Evolutionary conservation across 225 moss, liverwort and hornwort species (phyloP), one percentile per base, ranked within the genome.

Genomic region (Lunularia cruciata): DNA sequence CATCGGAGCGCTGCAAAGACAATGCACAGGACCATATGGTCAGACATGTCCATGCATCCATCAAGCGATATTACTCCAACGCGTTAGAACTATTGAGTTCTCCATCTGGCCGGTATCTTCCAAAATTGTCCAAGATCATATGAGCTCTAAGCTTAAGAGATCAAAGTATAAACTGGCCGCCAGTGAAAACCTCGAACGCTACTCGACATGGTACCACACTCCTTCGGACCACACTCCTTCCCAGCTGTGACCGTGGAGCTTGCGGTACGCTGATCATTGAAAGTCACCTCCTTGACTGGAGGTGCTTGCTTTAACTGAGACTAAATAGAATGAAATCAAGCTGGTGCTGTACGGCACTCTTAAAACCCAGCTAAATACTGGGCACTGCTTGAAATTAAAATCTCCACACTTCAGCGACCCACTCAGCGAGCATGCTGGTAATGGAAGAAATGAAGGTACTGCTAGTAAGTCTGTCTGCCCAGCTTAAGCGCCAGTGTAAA

Each of bases 1-100:
- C n/a, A 80, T 69, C 75, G 80, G 61, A 80, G 76, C 63, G 80
- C 76, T 80, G 80, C 80, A 79, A 33, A 57, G 56, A 70, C 58
- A 59, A 38, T 60, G 60, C 35, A 60, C 31, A 76, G 54, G 62
- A 65, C 75, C 57, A 65, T 45, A 42, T 32, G 32, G 47, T 45
- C 65, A 47, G 45, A 56, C 56, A 56, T 56, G 56, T 56, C 56
- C 42, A 62, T 38, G 32, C 32, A 31, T 56, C 56, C 42, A 62
- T 38, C 62, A 37, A 5, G 40, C 28, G 56, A 22, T 2, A 56
- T 4, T 31, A 27, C 53, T 53, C 53, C 53, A 9, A 53, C 8
- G n/a, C 1, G 49, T n/a, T 49, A 49, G 14, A 2, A 49, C 7
- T 53, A 53, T 26, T 27, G 8, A 32, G 14, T 31, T 56, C 56